phyloP scores from a whole-genome alignment of 208 protist species.

The Angomonas deanei region DNA sequence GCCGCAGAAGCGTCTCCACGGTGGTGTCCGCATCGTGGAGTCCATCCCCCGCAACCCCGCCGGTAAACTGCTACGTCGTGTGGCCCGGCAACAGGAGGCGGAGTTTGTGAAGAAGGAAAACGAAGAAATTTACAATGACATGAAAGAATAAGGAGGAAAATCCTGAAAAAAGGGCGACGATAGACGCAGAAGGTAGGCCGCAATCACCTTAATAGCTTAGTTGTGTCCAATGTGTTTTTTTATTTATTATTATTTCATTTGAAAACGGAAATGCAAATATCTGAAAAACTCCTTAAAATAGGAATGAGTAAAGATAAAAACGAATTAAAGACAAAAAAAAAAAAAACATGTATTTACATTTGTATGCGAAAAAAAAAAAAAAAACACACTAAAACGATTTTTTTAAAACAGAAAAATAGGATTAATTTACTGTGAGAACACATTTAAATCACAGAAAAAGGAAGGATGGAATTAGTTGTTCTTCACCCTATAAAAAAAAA shows the following conservation, averaged over 20 bases:
- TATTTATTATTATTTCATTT: too few species aligned
- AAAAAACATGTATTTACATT: constrained; percentile 6
- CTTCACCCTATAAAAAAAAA: too few species aligned
- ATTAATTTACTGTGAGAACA: too few species aligned
- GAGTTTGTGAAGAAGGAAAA: constrained; percentile 25
- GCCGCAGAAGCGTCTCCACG: constrained; percentile 74
- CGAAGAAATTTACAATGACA: background rate
- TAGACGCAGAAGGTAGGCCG: too few species aligned
- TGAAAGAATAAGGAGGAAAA: background rate
- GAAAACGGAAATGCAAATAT: background rate
- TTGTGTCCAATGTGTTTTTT: too few species aligned
- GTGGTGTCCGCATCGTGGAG: constrained; percentile 57
- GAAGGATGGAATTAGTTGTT: too few species aligned
- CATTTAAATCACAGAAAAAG: too few species aligned
- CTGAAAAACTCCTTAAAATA: background rate
- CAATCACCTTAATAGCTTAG: too few species aligned
- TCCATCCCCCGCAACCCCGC: constrained; percentile 60
- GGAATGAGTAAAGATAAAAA: background rate
- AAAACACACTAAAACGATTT: background rate
- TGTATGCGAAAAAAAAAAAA: background rate
- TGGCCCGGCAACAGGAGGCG: constrained; percentile 26
- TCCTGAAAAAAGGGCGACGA: background rate
- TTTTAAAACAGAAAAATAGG: constrained; percentile 1
- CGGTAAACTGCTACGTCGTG: constrained; percentile 79
- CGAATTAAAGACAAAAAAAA: background rate